phyloP scores from a whole-genome alignment of 805 yeast genomes.

The Spathaspora hagerdaliae region DNA sequence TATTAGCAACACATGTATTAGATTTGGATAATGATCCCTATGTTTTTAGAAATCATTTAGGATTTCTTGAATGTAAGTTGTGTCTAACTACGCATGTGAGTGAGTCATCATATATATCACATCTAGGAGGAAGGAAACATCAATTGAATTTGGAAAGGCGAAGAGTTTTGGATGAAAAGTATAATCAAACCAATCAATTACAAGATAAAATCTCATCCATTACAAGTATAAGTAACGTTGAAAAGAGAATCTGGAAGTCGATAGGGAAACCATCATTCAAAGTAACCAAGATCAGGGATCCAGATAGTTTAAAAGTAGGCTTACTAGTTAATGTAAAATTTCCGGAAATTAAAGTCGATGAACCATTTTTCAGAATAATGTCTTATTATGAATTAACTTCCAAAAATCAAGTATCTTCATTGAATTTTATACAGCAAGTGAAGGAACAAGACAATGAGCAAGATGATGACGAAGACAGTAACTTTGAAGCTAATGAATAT shows the following conservation, averaged over 20 bases:
- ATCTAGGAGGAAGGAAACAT: slow-evolving; percentile 82
- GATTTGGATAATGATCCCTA: slow-evolving; percentile 72
- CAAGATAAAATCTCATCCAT: slow-evolving; percentile 4
- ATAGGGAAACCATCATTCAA: slow-evolving; percentile 75
- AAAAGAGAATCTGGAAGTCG: slow-evolving; percentile 47
- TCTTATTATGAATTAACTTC: slow-evolving; percentile 60
- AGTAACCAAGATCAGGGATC: slow-evolving; percentile 65
- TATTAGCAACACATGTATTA: slow-evolving; percentile 47
- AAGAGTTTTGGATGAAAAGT: slow-evolving; percentile 30
- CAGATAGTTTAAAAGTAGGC: slow-evolving; percentile 56
- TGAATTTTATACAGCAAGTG: slow-evolving; percentile 9
- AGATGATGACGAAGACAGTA: slow-evolving; percentile 14
- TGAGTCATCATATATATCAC: slow-evolving; percentile 79
- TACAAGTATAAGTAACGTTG: slow-evolving; percentile 33
- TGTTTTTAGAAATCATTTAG: slow-evolving; percentile 78
- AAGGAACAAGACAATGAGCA: slow-evolving; percentile 6
- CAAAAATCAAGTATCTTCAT: slow-evolving; percentile 35
- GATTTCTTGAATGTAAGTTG: slow-evolving; percentile 76
- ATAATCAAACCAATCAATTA: slow-evolving; percentile 18
- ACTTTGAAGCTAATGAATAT: slow-evolving; percentile 31
- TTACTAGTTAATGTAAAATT: slow-evolving; percentile 57
- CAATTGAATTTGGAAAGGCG: slow-evolving; percentile 67
- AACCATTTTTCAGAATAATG: slow-evolving; percentile 73
- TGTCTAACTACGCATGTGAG: slow-evolving; percentile 81
- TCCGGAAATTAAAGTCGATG: slow-evolving; percentile 44